Base-by-base conservation (phyloP, 2,329 filamentous ascomycete genomes). In the Colletotrichum liaoningense region DNA sequence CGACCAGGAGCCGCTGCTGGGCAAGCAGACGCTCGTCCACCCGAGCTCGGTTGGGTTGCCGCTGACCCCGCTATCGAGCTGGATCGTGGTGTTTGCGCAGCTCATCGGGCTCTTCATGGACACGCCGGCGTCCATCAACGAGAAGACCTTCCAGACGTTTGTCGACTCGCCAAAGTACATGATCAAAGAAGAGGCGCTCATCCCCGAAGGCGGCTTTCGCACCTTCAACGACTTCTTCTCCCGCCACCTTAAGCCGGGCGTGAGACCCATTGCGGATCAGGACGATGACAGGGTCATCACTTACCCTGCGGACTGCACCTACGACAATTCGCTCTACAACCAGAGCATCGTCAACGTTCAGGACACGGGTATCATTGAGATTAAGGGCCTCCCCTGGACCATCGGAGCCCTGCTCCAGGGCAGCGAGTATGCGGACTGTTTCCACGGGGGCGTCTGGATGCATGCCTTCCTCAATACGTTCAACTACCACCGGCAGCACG, bases 401-500 rank as follows among this genome's bases (percentile, higher is more conserved):
- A 81, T 85, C 71, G 73, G 72, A 0, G 78, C 81, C 8, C 78
- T 85, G 8, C 78, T 86, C 4, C 76, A 79, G 33, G 81, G 78
- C 30, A 80, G 78, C 67, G 60, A 77, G 19, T 83, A 79, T 59
- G 78, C 76, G 0, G 67, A 79, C 16, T 65, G 75, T 1, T 86
- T 85, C 72, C 75, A 79, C 3, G 79, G 79, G 42, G 87, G 87
- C 11, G 78, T 80, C 14, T 86, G 79, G 75, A 83, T 81, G 76
- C 84, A 86, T 62, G 77, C 80, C 1, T 86, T 86, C 75, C 78
- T 86, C 16, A 81, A 79, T 38, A 78, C 82, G 0, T 79, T 76
- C 65, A 83, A 86, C 73, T 86, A 86, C 75, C 84, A 85, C 63
- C 82, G 84, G 7, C 81, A 83, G 68, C 84, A 86, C 64, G 79